Percentiles rank a stretch among this genome's conserved stretches.
phyloP scores from a whole-genome alignment of 176 grass and related monocot species.

The Oryza meyeriana region DNA sequence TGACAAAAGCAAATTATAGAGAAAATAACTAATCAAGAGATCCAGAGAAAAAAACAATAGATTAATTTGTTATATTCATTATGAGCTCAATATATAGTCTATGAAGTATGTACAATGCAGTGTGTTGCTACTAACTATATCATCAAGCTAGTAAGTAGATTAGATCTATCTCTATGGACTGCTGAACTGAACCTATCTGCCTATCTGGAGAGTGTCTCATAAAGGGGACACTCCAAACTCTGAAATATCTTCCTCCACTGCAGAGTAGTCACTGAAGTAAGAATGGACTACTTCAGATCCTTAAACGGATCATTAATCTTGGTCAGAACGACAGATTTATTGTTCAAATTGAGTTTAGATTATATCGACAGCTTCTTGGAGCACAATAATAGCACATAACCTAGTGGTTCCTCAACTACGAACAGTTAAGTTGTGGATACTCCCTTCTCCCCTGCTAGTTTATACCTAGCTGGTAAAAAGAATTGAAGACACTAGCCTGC shows the following conservation, averaged over 20 bases:
- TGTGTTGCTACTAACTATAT: not conserved
- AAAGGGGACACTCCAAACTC: constrained; percentile 13
- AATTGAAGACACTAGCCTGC: constrained; percentile 9
- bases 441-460: not conserved
- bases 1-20: constrained; percentile 4
- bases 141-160: not conserved
- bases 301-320: constrained; percentile 31
- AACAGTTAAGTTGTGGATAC: not conserved
- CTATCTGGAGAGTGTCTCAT: constrained; percentile 8
- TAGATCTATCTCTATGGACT: constrained; percentile 14
- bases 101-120: constrained; percentile 24
- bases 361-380: constrained; percentile 14
- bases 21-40: not conserved
- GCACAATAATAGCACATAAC: not conserved
- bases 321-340: constrained; percentile 10
- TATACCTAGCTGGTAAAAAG: constrained; percentile 3
- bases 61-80: constrained; percentile 9
- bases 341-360: constrained; percentile 22
- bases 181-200: constrained; percentile 14
- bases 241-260: constrained; percentile 3
- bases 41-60: not conserved
- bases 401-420: constrained; percentile 13
- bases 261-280: constrained; percentile 10
- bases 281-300: constrained; percentile 25
- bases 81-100: not conserved